Percentiles rank a stretch among this genome's conserved stretches.
These are phyloP conservation scores for Colletotrichum navitas DNA, from an alignment of 2,329 filamentous ascomycete genomes.

Conservation along the genomic window DNA sequence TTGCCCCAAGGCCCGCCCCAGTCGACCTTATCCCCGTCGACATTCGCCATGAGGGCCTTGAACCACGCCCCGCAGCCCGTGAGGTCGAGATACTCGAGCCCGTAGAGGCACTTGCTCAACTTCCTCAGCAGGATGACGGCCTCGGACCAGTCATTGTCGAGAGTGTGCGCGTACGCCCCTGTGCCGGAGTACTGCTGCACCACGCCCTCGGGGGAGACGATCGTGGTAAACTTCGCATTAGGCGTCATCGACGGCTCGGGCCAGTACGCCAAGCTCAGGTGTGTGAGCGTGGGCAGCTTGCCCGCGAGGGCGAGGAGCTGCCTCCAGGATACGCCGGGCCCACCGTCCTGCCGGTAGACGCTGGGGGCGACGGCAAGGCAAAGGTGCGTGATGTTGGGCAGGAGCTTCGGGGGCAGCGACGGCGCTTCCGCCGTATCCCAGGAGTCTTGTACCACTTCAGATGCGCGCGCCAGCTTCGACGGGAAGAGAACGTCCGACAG, in stretches of 20 bases:
- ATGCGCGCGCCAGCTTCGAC: slow-evolving; percentile 41
- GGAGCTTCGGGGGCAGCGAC: slow-evolving; percentile 50
- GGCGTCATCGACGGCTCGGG: slow-evolving; percentile 70
- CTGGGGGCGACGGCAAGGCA: slow-evolving; percentile 65
- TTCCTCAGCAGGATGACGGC: slow-evolving; percentile 67
- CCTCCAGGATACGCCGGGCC: slow-evolving; percentile 64
- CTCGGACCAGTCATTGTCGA: slow-evolving; percentile 72
- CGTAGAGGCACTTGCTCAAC: slow-evolving; percentile 67
- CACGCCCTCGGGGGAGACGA: slow-evolving; percentile 59
- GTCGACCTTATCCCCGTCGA: slow-evolving; percentile 63
- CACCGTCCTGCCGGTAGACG: slow-evolving; percentile 43
- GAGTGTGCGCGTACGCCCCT: slow-evolving; percentile 67
- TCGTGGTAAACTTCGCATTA: slow-evolving; percentile 62
- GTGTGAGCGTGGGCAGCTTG: slow-evolving; percentile 67
- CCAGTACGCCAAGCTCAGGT: slow-evolving; percentile 73
- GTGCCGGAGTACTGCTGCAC: slow-evolving; percentile 66
- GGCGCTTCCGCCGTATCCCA: slow-evolving; percentile 62
- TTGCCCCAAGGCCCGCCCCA: slow-evolving; percentile 69
- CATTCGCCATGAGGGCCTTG: slow-evolving; percentile 58
- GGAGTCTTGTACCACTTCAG: slow-evolving; percentile 59
- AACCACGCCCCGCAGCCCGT: slow-evolving; percentile 71
- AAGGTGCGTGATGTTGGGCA: slow-evolving; percentile 71
- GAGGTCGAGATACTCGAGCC: slow-evolving; percentile 71
- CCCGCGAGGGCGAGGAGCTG: slow-evolving; percentile 67
- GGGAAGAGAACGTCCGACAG: slow-evolving; percentile 65